Evolutionary conservation across 2,329 filamentous ascomycete genomes (phyloP), one percentile per base, ranked within the genome.

Genomic region (Gaeumannomyces sp.): DNA sequence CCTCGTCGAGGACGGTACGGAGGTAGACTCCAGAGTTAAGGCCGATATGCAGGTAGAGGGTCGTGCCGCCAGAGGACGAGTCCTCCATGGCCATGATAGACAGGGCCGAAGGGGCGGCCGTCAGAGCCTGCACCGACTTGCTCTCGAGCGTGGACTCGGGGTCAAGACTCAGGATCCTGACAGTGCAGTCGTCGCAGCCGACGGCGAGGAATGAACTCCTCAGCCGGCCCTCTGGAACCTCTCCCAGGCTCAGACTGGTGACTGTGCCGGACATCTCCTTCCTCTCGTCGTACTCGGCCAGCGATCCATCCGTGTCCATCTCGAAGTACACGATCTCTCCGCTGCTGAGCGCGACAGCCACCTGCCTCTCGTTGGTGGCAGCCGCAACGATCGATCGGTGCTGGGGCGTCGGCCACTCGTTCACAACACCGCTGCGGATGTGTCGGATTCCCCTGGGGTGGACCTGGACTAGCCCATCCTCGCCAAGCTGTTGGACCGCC

Each of bases 291-390:
- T 97, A 97, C 78, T 98, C 94, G 45, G 92, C 92, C 38, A 98
- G 81, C 4, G 91, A 91, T 35, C 93, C 93, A 76, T 98, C 94
- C 0, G 87, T 85, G 72, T 97, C 95, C 87, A 97, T 94, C 75
- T 99, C 96, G 70, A 99, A 99, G 74, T 98, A 99, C 58, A 97
- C 91, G 68, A 99, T 94, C 75, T 99, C 95, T 53, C 94, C 94
- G 11, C 93, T 97, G 73, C 93, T 98, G 31, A 99, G 81, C 1
- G 95, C 95, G 62, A 98, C 89, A 4, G 93, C 93, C 31, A 99
- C 92, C 77, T 99, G 95, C 58, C 91, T 87, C 71, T 94, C 89
- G 72, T 99, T 99, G 22, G 94, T 95, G 1, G 94, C 89, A 45
- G 94, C 96, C 11, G 94, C 92, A 60, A 98, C 93, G 68, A 99